These are phyloP conservation scores for Fraxinus cuspidata DNA, from an alignment of 257 asterid genomes.

Conservation along the genomic window DNA sequence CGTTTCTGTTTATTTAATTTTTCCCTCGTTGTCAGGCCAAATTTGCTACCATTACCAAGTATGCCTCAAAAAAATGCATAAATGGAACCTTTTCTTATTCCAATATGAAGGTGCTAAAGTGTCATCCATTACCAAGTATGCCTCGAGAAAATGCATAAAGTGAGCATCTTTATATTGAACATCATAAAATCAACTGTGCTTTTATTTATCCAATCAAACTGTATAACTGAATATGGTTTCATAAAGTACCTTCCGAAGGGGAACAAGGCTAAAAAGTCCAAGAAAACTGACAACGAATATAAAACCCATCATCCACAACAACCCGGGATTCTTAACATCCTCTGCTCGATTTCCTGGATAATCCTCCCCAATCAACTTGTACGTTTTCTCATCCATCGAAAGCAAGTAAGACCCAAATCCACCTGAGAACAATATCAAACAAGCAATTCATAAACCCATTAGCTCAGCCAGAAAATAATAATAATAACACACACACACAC, in stretches of 20 bases:
- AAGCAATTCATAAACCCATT: background rate
- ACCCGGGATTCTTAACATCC: constrained; percentile 92
- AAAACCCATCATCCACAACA: constrained; percentile 94
- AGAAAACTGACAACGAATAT: constrained; percentile 82
- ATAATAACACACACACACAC: no score
- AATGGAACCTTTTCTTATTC: background rate
- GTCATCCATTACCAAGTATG: background rate
- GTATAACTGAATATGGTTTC: background rate
- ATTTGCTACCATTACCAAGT: background rate
- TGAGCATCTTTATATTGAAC: background rate
- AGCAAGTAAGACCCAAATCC: constrained; percentile 93
- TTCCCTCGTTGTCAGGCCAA: background rate
- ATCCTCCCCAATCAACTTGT: constrained; percentile 81
- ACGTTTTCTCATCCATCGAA: constrained; percentile 93
- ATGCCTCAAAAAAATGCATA: no score
- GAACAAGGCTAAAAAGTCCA: constrained; percentile 92
- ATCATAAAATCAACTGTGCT: background rate
- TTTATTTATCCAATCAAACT: background rate
- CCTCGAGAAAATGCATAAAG: background rate
- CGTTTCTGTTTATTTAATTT: no score
- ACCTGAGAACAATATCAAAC: constrained; percentile 49
- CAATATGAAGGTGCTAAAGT: background rate
- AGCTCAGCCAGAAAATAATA: background rate
- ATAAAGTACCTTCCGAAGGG: constrained; percentile 82
- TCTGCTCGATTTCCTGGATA: constrained; percentile 91